phyloP scores from a whole-genome alignment of 805 yeast species.

The Metschnikowia amazonensis region DNA sequence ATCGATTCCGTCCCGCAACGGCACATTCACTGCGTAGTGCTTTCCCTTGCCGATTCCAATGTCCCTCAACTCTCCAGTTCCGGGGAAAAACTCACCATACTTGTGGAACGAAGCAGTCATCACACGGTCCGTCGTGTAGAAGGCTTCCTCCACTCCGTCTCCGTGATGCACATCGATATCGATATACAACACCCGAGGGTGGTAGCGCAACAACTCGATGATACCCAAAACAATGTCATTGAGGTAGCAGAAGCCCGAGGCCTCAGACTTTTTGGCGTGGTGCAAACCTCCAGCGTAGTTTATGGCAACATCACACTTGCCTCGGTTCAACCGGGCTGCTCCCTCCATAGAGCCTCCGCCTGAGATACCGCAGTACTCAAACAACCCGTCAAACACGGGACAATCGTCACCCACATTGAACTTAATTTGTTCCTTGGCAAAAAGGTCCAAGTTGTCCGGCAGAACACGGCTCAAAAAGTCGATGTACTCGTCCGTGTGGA shows the following conservation, averaged over 20 bases:
- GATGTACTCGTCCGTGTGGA: constrained; percentile 95
- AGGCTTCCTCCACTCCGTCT: constrained; percentile 94
- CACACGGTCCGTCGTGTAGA: constrained; percentile 85
- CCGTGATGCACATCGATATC: constrained; percentile 94
- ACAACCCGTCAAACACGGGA: constrained; percentile 76
- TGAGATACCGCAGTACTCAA: constrained; percentile 70
- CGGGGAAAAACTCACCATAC: constrained; percentile 91
- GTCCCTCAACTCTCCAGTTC: constrained; percentile 84
- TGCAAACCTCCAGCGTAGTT: constrained; percentile 94
- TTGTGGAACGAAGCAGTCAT: constrained; percentile 90
- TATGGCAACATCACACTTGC: constrained; percentile 86
- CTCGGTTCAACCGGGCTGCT: constrained; percentile 73
- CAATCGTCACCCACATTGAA: constrained; percentile 92
- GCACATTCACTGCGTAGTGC: constrained; percentile 80
- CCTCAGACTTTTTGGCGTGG: constrained; percentile 87
- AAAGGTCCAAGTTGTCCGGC: constrained; percentile 86
- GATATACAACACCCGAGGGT: constrained; percentile 81
- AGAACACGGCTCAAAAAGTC: constrained; percentile 88
- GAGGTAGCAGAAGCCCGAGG: constrained; percentile 87
- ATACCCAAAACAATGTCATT: constrained; percentile 88
- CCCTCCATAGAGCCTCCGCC: constrained; percentile 93
- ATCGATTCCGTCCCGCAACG: constrained; percentile 89
- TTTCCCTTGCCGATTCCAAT: constrained; percentile 83
- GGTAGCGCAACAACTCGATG: constrained; percentile 70
- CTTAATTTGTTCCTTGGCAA: constrained; percentile 81